Evolutionary conservation across 441 rosid species (phyloP).

Genomic region (Populus hybrid): DNA sequence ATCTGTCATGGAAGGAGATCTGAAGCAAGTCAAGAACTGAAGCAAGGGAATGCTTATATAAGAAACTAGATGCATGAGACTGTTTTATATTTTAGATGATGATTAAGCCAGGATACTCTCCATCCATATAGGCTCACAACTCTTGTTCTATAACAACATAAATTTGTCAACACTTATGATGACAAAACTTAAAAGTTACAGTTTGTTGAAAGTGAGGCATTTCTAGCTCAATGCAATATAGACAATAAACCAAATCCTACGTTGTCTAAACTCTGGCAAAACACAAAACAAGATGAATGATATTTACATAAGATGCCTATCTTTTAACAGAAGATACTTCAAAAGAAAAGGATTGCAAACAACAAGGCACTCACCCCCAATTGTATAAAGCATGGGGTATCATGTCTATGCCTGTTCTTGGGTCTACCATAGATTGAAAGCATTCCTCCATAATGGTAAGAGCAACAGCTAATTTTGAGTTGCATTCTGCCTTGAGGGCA

Average conservation of each 20-base stretch:
- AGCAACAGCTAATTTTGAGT: constrained; percentile 89
- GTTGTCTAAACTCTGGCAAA: not conserved
- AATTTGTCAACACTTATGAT: not conserved
- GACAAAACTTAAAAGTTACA: not conserved
- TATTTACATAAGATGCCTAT: not conserved
- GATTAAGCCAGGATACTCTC: not conserved
- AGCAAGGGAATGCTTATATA: not conserved
- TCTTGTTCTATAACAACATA: not conserved
- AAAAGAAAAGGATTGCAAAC: constrained; percentile 1
- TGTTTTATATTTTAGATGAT: not conserved
- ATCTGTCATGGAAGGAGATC: not conserved
- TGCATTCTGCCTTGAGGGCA: constrained; percentile 91
- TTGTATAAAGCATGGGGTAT: constrained; percentile 87
- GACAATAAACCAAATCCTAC: not conserved
- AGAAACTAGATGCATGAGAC: not conserved
- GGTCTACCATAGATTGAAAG: constrained; percentile 93
- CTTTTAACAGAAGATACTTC: constrained; percentile 6
- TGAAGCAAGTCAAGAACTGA: not conserved
- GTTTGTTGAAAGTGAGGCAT: not conserved
- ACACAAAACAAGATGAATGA: not conserved
- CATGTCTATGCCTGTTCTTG: constrained; percentile 96
- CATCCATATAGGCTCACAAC: not conserved
- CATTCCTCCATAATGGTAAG: constrained; percentile 95
- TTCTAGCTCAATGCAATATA: not conserved
- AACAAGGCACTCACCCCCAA: constrained; percentile 64